Evolutionary conservation across 495 filamentous ascomycete genomes (phyloP).

Genomic region (Penicillium subrubescens): DNA sequence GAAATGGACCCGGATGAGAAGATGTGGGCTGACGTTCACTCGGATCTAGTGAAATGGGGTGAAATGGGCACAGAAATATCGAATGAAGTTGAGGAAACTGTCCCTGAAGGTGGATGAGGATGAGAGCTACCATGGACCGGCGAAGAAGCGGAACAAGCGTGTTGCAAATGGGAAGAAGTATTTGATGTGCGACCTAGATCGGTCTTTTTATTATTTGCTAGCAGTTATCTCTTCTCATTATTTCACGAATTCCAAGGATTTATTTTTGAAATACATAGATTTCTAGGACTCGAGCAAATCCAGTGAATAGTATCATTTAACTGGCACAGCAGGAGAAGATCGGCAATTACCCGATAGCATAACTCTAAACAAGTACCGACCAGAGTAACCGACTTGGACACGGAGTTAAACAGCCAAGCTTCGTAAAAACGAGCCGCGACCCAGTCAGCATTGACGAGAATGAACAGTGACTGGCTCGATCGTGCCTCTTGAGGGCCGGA

Average conservation of each 20-base stretch:
- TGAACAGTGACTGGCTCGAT: neutral
- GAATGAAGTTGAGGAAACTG: neutral
- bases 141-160: neutral
- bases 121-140: neutral
- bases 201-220: neutral
- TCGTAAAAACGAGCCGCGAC: constrained; percentile 4
- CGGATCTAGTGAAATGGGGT: neutral
- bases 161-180: neutral
- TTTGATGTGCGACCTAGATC: neutral
- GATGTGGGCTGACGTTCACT: neutral
- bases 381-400: neutral
- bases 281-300: neutral
- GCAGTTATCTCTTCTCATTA: neutral
- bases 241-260: neutral
- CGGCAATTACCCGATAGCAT: neutral
- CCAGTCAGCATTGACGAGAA: neutral
- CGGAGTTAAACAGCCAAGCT: constrained; percentile 1
- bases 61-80: neutral
- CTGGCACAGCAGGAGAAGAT: neutral
- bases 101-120: neutral
- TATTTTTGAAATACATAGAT: neutral
- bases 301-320: neutral
- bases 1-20: too few species aligned
- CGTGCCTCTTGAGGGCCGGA: neutral
- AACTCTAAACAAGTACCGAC: neutral